Percentiles rank a stretch among this genome's conserved stretches.
phyloP scores from a whole-genome alignment of 2,329 filamentous ascomycete species.

The Diplocarpon mali region DNA sequence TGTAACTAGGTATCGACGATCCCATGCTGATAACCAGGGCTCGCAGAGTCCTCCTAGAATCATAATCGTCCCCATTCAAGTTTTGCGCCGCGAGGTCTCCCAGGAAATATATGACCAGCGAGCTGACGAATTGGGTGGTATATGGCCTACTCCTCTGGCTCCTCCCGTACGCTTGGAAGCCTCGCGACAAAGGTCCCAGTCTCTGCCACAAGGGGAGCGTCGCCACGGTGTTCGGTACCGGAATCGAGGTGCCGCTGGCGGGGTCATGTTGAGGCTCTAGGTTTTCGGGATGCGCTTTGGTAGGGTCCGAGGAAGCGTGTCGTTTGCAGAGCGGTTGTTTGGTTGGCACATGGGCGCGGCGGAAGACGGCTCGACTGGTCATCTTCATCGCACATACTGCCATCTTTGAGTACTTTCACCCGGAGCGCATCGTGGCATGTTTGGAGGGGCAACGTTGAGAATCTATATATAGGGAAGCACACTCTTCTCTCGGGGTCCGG shows the following conservation, averaged over 20 bases:
- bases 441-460: background rate
- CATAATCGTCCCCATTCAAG: conserved; percentile 52
- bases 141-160: conserved; percentile 64
- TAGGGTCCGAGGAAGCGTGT: conserved; percentile 8
- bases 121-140: conserved; percentile 65
- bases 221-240: conserved; percentile 33
- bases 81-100: conserved; percentile 71
- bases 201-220: conserved; percentile 39
- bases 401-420: conserved; percentile 15
- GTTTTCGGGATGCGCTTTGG: conserved; percentile 2
- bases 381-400: conserved; percentile 16
- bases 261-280: conserved; percentile 14
- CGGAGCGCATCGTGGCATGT: conserved; percentile 11
- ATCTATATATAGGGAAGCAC: too few relatives aligned
- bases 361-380: conserved; percentile 14
- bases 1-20: conserved; percentile 66
- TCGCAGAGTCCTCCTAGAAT: conserved; percentile 56
- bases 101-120: conserved; percentile 66
- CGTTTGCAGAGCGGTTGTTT: conserved; percentile 15
- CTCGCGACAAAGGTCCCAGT: conserved; percentile 44
- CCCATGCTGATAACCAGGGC: conserved; percentile 65
- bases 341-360: conserved; percentile 15
- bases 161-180: conserved; percentile 51
- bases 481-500: too few relatives aligned
- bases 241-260: conserved; percentile 28